phyloP scores from a whole-genome alignment of 176 grass and related monocot species.

The Pharus latifolius region DNA sequence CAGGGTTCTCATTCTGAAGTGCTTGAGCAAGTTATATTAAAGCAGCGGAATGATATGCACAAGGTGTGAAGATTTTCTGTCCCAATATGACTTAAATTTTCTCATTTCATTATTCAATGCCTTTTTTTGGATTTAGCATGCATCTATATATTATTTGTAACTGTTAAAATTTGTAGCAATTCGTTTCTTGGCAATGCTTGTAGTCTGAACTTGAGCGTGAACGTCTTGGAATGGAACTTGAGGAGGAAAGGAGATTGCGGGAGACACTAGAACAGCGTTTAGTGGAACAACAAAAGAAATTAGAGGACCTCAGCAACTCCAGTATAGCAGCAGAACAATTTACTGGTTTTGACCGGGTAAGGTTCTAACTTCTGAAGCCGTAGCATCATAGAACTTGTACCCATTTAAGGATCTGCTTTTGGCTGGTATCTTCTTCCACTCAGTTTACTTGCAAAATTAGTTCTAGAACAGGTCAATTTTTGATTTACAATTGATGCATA shows the following conservation, averaged over 20 bases:
- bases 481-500: too few species aligned
- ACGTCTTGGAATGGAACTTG: conserved; percentile 75
- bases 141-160: neutral
- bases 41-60: conserved; percentile 92
- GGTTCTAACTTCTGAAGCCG: neutral
- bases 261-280: conserved; percentile 37
- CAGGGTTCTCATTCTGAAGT: conserved; percentile 96
- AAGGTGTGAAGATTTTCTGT: conserved; percentile 36
- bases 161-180: neutral
- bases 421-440: too few species aligned
- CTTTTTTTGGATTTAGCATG: neutral
- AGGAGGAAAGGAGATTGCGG: conserved; percentile 74
- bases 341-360: conserved; percentile 50
- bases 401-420: too few species aligned
- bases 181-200: neutral
- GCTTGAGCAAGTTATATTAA: conserved; percentile 83
- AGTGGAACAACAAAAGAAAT: conserved; percentile 54
- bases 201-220: conserved; percentile 93
- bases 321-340: conserved; percentile 26
- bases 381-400: neutral
- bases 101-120: neutral
- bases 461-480: too few species aligned
- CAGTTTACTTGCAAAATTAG: too few species aligned
- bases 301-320: conserved; percentile 23
- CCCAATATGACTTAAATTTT: neutral